Evolutionary conservation across 73 alveolate genomes (phyloP).

Genomic region (Tetrahymena borealis): DNA sequence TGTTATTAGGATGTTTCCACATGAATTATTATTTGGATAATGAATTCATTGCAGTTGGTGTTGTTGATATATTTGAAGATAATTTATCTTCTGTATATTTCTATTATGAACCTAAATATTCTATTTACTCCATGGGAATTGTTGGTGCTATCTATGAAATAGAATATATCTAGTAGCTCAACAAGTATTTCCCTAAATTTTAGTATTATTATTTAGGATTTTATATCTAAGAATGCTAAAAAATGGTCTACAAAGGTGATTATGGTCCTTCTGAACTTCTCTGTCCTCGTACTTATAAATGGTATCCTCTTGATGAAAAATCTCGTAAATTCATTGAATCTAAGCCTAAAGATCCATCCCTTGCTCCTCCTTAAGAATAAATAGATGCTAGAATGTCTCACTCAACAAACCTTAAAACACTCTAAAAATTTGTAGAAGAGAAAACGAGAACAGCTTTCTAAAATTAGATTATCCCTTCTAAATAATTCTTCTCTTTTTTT

Average conservation of each 20-base stretch:
- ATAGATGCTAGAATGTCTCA: background rate
- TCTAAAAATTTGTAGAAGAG: background rate
- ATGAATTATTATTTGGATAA: constrained; percentile 80
- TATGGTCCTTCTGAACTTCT: constrained; percentile 78
- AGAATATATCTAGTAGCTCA: constrained; percentile 61
- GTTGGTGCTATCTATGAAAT: constrained; percentile 85
- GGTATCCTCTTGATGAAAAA: constrained; percentile 55
- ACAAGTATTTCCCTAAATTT: constrained; percentile 56
- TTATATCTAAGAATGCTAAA: constrained; percentile 66
- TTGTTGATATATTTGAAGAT: constrained; percentile 62
- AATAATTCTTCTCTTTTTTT: background rate
- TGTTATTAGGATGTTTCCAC: constrained; percentile 76
- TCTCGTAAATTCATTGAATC: background rate
- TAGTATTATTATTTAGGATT: constrained; percentile 79
- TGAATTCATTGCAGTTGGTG: constrained; percentile 80
- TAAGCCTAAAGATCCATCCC: background rate
- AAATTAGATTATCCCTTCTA: background rate
- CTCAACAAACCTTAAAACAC: background rate
- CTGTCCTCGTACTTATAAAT: constrained; percentile 69
- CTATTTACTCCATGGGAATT: constrained; percentile 72
- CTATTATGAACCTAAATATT: constrained; percentile 81
- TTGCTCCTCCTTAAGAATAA: background rate
- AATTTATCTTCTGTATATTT: constrained; percentile 70
- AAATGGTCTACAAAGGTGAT: constrained; percentile 75
- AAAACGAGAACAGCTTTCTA: background rate